Conservation (phyloP, 2,329 filamentous ascomycete species). For the Botrytis fabae region DNA sequence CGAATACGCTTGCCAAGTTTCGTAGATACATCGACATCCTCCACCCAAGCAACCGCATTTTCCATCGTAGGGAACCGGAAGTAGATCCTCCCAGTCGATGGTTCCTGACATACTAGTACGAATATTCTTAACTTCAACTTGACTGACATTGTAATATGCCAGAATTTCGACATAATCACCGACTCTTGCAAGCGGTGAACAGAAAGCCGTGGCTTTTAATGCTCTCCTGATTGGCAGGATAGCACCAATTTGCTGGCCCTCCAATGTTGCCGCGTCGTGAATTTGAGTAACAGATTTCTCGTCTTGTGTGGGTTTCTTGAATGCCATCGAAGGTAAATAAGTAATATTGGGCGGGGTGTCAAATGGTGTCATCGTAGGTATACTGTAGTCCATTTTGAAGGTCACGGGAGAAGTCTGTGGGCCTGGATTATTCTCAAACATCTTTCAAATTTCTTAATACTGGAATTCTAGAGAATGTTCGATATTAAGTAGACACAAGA, state of each 20-base stretch:
- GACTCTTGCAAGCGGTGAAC: not conserved
- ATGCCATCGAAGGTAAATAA: not conserved
- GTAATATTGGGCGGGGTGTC: not conserved
- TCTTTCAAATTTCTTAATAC: not conserved
- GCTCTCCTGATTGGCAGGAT: constrained; percentile 11
- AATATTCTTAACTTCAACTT: constrained; percentile 10
- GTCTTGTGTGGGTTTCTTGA: not conserved
- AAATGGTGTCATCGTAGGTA: not conserved
- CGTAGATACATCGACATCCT: constrained; percentile 19
- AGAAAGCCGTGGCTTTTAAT: not conserved
- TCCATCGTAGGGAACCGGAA: constrained; percentile 16
- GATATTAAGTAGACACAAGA: not conserved
- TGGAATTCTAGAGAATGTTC: not conserved
- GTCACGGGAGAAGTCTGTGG: not conserved
- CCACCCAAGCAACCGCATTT: not conserved
- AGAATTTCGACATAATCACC: constrained; percentile 16
- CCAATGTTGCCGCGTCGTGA: constrained; percentile 4
- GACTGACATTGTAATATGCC: not conserved
- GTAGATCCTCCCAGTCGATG: constrained; percentile 8
- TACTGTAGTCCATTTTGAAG: not conserved
- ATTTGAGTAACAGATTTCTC: not conserved
- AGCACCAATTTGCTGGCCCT: constrained; percentile 11
- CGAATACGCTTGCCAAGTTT: constrained; percentile 10
- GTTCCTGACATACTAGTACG: constrained; percentile 7
- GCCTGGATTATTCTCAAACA: not conserved